Conservation (phyloP, 805 yeast genomes). For the Scheffersomyces stipitis region DNA sequence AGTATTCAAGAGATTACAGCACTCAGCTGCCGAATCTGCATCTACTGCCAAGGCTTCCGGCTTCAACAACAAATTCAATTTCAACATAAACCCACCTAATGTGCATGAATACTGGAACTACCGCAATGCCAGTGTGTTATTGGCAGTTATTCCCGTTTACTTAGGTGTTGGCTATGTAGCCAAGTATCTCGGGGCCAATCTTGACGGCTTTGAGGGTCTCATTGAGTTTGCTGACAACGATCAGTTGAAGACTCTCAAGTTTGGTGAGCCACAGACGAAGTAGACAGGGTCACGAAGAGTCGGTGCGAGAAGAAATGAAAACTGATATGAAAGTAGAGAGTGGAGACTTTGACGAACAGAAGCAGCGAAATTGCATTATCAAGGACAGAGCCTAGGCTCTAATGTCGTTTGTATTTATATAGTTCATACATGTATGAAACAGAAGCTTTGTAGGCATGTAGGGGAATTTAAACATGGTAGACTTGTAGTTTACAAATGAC, state of each 20-base stretch:
- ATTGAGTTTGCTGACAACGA: slow-evolving; percentile 36
- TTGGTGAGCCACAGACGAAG: slow-evolving; percentile 39
- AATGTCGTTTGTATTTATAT: too few relatives aligned
- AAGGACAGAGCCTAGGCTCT: too few relatives aligned
- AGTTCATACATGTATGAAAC: too few relatives aligned
- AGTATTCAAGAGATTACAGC: slow-evolving; percentile 30
- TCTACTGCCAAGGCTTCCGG: slow-evolving; percentile 17
- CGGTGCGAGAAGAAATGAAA: too few relatives aligned
- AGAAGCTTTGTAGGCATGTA: too few relatives aligned
- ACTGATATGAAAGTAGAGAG: too few relatives aligned
- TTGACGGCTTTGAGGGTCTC: slow-evolving; percentile 32
- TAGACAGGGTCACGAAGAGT: too few relatives aligned
- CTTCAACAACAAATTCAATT: slow-evolving; percentile 43
- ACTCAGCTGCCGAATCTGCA: slow-evolving; percentile 17
- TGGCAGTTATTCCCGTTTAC: slow-evolving; percentile 39
- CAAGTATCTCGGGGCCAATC: slow-evolving; percentile 26
- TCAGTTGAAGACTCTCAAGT: slow-evolving; percentile 33
- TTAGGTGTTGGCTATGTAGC: slow-evolving; percentile 35
- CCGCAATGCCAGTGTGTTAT: slow-evolving; percentile 34
- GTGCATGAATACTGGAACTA: slow-evolving; percentile 46
- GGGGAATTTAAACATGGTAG: too few relatives aligned
- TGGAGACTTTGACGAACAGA: too few relatives aligned
- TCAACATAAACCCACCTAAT: slow-evolving; percentile 44
- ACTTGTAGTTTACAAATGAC: too few relatives aligned
- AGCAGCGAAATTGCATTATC: too few relatives aligned